Base-by-base conservation (phyloP, 23 red algal genomes). In the Agarophyton chilense region DNA sequence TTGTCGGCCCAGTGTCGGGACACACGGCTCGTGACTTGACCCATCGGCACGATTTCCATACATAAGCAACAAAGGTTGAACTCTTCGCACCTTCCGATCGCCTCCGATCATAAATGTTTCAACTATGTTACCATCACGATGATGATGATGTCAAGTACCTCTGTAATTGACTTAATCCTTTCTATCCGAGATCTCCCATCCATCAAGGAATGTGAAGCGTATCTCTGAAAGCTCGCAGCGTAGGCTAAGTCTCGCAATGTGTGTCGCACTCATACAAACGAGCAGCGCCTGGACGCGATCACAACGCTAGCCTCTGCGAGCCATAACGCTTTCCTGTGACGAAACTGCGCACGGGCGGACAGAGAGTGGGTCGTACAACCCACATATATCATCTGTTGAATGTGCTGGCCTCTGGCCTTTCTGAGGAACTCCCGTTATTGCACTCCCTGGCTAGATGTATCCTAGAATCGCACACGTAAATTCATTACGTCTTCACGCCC, bases 261-360 rank as follows among this genome's bases (percentile, higher is more conserved):
- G 32, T 65, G 10, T 33, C 26, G 32, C 31, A 38, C 29, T 25
- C 8, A 36, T 18, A 29, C 56, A 4, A 22, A 32, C 18, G 26
- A 7, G 6, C 12, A 32, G 26, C 25, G 26, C 56, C 22, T 32
- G 8, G 5, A 31, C 3, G 22, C 26, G 31, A 61, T 7, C n/a
- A 65, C 60, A 24, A 38, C 9, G 31, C 32, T 65, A 62, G 56
- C 56, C 31, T 55, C 8, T 32, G 6, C 6, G 44, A 47, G n/a
- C 2, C 25, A 8, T 12, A 62, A 62, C n/a, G 24, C 16, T 46
- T 74, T 74, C 68, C 68, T 46, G 68, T 74, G 68, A 74, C 29
- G 68, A 74, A 74, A 74, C 0, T 74, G 68, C 68, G 68, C 68
- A 74, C 68, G 68, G 68, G 68, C 68, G 68, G 68, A 47, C 68